Percentiles rank a stretch among this genome's conserved stretches.
These are phyloP conservation scores for Dactylellina leptospora DNA, from an alignment of 2,329 filamentous ascomycete genomes.

Conservation along the genomic window DNA sequence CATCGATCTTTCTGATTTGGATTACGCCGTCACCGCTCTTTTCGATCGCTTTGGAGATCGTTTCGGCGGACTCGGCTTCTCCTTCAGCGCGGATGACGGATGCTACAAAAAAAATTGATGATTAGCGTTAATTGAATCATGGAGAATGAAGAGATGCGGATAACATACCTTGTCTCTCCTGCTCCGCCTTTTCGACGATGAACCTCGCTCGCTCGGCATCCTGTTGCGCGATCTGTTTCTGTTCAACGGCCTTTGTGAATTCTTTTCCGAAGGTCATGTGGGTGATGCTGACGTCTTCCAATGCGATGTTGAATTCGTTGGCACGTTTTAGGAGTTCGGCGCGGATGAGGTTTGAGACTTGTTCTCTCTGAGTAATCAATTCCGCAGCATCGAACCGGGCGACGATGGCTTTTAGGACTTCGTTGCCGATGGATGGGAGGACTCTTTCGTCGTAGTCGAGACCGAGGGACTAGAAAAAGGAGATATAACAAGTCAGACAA, in stretches of 20 bases:
- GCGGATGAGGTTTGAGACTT: slow-evolving; percentile 93
- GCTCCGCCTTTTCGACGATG: slow-evolving; percentile 98
- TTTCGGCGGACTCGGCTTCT: slow-evolving; percentile 95
- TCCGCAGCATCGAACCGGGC: slow-evolving; percentile 98
- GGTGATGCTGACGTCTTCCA: slow-evolving; percentile 98
- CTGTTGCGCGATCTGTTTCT: slow-evolving; percentile 99
- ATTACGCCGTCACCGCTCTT: slow-evolving; percentile 94
- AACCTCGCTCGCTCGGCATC: slow-evolving; percentile 97
- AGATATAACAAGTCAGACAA: too few species aligned
- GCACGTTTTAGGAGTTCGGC: slow-evolving; percentile 90
- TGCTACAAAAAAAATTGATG: slow-evolving; percentile 23
- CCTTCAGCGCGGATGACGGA: slow-evolving; percentile 93
- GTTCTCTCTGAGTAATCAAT: slow-evolving; percentile 98
- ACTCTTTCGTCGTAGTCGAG: slow-evolving; percentile 99
- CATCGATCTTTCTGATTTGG: slow-evolving; percentile 96
- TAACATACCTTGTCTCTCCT: slow-evolving; percentile 90
- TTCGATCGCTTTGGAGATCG: slow-evolving; percentile 90
- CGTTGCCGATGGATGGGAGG: slow-evolving; percentile 97
- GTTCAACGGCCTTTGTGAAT: slow-evolving; percentile 97
- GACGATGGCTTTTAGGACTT: slow-evolving; percentile 98
- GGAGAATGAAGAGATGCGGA: not conserved
- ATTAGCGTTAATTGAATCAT: not conserved
- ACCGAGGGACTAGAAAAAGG: slow-evolving; percentile 79
- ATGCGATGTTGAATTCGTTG: slow-evolving; percentile 96
- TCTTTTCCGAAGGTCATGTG: slow-evolving; percentile 99